Conservation (phyloP, 1,284 basidiomycete genomes). For the Mrakiaceae sp. region DNA sequence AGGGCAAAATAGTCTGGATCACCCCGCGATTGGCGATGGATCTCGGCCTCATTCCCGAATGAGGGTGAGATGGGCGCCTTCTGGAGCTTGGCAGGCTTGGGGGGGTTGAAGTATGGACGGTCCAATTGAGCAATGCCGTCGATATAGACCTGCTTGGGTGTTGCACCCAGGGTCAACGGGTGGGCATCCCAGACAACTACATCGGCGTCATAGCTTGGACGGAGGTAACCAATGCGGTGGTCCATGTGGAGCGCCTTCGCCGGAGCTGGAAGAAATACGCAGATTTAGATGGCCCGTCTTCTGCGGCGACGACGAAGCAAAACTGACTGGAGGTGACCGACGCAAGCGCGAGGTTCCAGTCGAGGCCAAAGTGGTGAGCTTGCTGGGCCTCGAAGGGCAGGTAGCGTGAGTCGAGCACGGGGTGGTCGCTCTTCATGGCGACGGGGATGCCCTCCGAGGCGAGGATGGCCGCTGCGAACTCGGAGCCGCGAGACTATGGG, state of each 20-base stretch:
- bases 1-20: conserved; percentile 29
- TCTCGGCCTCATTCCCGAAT: conserved; percentile 30
- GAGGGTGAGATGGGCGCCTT: conserved; percentile 26
- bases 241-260: conserved; percentile 55
- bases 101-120: conserved; percentile 23
- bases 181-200: conserved; percentile 79
- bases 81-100: conserved; percentile 25
- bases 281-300: conserved; percentile 25
- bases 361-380: conserved; percentile 56
- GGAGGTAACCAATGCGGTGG: conserved; percentile 67
- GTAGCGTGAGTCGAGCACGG: conserved; percentile 63
- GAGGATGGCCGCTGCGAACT: conserved; percentile 71
- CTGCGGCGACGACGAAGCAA: conserved; percentile 42
- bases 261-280: background rate
- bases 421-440: conserved; percentile 66
- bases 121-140: conserved; percentile 36
- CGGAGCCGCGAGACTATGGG: conserved; percentile 55
- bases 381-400: conserved; percentile 74
- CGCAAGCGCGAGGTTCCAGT: conserved; percentile 25
- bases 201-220: conserved; percentile 45
- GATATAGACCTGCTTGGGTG: conserved; percentile 49
- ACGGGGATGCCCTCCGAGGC: conserved; percentile 61
- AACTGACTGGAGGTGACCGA: conserved; percentile 55
- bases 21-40: conserved; percentile 28
- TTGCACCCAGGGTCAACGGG: conserved; percentile 56